These are phyloP conservation scores for Vigna radiata DNA, from an alignment of 306 rosid species.

Conservation along the genomic window DNA sequence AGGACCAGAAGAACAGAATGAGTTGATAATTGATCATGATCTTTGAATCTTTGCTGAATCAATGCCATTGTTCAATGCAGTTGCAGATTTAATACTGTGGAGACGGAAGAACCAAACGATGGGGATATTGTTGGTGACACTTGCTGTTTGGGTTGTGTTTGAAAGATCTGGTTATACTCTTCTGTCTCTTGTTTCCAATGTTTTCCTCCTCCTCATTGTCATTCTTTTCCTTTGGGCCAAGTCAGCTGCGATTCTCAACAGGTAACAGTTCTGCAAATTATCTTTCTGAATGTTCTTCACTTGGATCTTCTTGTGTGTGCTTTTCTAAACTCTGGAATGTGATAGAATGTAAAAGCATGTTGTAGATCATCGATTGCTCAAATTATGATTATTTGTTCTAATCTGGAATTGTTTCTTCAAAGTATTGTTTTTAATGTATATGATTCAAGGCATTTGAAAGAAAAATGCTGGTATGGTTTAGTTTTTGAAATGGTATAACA, in stretches of 20 bases:
- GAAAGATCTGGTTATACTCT: constrained; percentile 94
- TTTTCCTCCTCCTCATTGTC: constrained; percentile 83
- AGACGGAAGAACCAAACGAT: constrained; percentile 70
- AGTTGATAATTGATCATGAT: constrained; percentile 25
- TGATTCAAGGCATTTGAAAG: constrained; percentile 16
- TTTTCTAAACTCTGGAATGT: constrained; percentile 11
- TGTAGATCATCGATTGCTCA: constrained; percentile 13
- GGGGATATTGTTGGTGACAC: constrained; percentile 65
- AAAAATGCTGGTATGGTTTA: constrained; percentile 16
- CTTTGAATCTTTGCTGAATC: constrained; percentile 36
- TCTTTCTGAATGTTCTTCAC: constrained; percentile 35
- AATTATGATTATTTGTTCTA: constrained; percentile 17
- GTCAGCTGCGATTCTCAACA: constrained; percentile 92
- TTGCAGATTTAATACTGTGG: constrained; percentile 94
- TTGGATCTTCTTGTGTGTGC: constrained; percentile 32
- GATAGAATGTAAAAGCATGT: neutral
- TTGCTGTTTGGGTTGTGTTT: constrained; percentile 87
- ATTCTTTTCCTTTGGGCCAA: constrained; percentile 97
- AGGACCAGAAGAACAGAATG: constrained; percentile 6
- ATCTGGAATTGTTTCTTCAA: constrained; percentile 9
- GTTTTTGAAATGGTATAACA: constrained; percentile 22
- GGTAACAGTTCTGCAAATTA: constrained; percentile 51
- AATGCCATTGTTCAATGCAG: constrained; percentile 56
- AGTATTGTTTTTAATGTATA: neutral
- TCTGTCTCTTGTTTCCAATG: constrained; percentile 84